Evolutionary conservation across 1,284 basidiomycete species (phyloP), one percentile per base, ranked within the genome.

Genomic region (Neonothopanus nambi): DNA sequence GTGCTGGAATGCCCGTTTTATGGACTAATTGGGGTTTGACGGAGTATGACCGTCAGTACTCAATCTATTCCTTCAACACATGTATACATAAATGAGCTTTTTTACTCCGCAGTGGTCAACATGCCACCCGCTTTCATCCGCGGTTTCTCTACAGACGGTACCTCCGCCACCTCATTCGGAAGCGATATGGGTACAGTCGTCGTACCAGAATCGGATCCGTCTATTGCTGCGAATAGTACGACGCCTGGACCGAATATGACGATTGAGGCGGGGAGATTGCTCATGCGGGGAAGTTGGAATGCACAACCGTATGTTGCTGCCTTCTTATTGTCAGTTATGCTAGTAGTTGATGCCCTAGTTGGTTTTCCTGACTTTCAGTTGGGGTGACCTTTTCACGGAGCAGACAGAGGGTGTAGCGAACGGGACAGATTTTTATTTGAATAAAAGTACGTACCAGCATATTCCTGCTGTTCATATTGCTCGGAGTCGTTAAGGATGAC

Each of bases 21-120:
- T 68, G 66, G 66, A 65, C 63, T 0, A 65, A 66, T 38, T 68
- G 66, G 66, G 66, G 66, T 1, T 51, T 68, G 21, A 68, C 65
- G 0, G 65, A 67, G 24, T 67, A 63, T 30, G 66, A 67, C 42
- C 53, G 66, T 65, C 43, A 23, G 64, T 57, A 0, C 12, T n/a
- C n/a, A 39, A 1, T 42, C 20, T 26, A 36, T 33, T 13, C 18
- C 5, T 13, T 35, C 2, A 17, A 33, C 8, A 1, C n/a, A 15
- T 24, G 40, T 21, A n/a, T 33, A 38, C 18, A 55, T 20, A 28
- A 28, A 11, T 28, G 26, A 28, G 5, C 11, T 11, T 11, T 28
- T 5, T 5, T 28, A 28, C 5, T 28, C 11, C 26, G n/a, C 12
- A 68, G 65, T 67, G 51, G 51, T 61, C 39, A 65, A 58, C 26